phyloP scores from a whole-genome alignment of 768 basidiomycete genomes.

The Leucocoprinus birnbaumii region DNA sequence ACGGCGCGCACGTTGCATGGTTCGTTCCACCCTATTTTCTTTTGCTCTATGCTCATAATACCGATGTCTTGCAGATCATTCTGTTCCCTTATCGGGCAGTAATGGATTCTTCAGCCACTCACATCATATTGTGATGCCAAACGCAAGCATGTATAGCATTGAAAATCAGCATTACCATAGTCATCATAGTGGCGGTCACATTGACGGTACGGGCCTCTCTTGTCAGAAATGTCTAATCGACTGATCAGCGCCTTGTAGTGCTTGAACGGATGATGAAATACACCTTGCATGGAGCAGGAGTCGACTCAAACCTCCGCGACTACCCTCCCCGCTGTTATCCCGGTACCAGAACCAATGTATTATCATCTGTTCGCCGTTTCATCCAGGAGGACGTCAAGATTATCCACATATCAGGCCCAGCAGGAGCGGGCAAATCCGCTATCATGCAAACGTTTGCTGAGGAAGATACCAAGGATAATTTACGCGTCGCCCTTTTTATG shows the following conservation, averaged over 20 bases:
- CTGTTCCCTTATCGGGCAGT: neutral
- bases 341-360: neutral
- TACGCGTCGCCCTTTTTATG: neutral
- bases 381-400: neutral
- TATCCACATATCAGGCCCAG: constrained; percentile 1
- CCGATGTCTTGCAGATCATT: too few relatives aligned
- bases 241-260: neutral
- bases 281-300: neutral
- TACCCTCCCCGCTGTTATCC: neutral
- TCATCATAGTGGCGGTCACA: neutral
- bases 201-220: too few relatives aligned
- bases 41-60: too few relatives aligned
- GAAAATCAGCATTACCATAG: neutral
- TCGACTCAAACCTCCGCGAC: neutral
- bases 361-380: neutral
- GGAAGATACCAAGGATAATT: neutral
- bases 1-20: too few relatives aligned
- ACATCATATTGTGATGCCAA: neutral
- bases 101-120: constrained; percentile 1
- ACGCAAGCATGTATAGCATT: constrained; percentile 3
- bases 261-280: constrained; percentile 1
- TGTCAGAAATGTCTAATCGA: too few relatives aligned
- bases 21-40: too few relatives aligned
- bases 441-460: constrained; percentile 4
- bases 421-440: constrained; percentile 5